Evolutionary conservation across 139 green algal species (phyloP).

Genomic region (Chlamydomonas sp.): DNA sequence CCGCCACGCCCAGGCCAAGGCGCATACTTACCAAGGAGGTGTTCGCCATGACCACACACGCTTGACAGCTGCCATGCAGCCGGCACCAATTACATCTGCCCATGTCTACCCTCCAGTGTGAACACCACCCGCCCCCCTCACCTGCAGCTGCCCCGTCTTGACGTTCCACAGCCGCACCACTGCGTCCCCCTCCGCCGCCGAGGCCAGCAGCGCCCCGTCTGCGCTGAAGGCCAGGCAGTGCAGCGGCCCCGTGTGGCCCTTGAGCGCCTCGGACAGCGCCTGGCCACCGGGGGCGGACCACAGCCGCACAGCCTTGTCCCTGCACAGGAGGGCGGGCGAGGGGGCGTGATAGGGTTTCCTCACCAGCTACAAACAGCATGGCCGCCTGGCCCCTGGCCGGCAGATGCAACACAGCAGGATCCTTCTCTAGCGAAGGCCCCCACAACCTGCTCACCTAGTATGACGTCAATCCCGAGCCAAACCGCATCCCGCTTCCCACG

Average conservation of each 20-base stretch:
- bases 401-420: too few relatives aligned
- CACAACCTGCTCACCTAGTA: too few relatives aligned
- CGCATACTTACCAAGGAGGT: too few relatives aligned
- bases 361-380: too few relatives aligned
- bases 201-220: slow-evolving; percentile 12
- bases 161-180: slow-evolving; percentile 23
- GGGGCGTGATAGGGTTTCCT: not conserved
- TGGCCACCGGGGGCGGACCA: slow-evolving; percentile 3
- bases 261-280: not conserved
- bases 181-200: not conserved
- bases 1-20: too few relatives aligned
- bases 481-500: not conserved
- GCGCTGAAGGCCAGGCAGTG: not conserved
- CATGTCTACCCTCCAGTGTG: too few relatives aligned
- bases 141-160: slow-evolving; percentile 5
- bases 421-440: too few relatives aligned
- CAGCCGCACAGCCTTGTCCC: slow-evolving; percentile 4
- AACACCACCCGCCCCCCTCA: not conserved
- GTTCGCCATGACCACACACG: too few relatives aligned
- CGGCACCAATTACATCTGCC: too few relatives aligned
- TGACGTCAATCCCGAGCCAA: too few relatives aligned
- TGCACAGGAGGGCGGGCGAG: not conserved
- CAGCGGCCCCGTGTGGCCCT: slow-evolving; percentile 9
- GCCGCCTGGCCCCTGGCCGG: too few relatives aligned
- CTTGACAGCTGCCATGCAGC: too few relatives aligned